Conservation (phyloP, 805 yeast species). For the Metschnikowia dekortorum region DNA sequence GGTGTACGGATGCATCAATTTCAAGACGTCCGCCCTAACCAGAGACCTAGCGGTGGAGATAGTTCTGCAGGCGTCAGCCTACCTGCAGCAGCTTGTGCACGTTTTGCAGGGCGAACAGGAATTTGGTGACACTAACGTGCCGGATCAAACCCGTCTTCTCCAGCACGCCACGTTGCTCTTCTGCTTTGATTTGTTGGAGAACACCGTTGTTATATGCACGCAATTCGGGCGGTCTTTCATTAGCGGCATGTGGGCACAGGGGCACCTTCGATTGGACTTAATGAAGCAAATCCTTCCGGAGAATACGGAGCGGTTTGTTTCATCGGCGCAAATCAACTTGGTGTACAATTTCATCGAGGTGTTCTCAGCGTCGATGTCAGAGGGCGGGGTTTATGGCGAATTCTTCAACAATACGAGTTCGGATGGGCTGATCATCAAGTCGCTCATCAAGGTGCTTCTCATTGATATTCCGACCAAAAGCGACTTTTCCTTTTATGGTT, state of each 20-base stretch:
- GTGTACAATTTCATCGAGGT: slow-evolving; percentile 53
- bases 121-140: slow-evolving; percentile 21
- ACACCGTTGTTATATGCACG: slow-evolving; percentile 28
- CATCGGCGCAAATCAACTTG: slow-evolving; percentile 42
- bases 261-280: slow-evolving; percentile 26
- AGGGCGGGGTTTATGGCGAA: slow-evolving; percentile 2
- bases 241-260: slow-evolving; percentile 24
- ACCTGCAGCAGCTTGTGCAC: slow-evolving; percentile 20
- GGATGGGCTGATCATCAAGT: slow-evolving; percentile 16
- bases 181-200: slow-evolving; percentile 55
- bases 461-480: slow-evolving; percentile 39
- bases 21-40: slow-evolving; percentile 59
- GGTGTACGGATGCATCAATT: slow-evolving; percentile 50
- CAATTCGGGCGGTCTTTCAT: slow-evolving; percentile 21
- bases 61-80: slow-evolving; percentile 13
- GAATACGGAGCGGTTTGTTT: slow-evolving; percentile 40
- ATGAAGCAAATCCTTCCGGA: slow-evolving; percentile 43
- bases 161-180: slow-evolving; percentile 49
- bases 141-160: slow-evolving; percentile 36
- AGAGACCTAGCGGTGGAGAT: slow-evolving; percentile 23
- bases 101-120: slow-evolving; percentile 16
- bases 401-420: slow-evolving; percentile 5
- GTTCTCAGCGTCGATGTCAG: slow-evolving; percentile 39
- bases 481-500: slow-evolving; percentile 47
- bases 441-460: slow-evolving; percentile 33